These are phyloP conservation scores for Crithidia fasciculata DNA, from an alignment of 208 protist genomes.

Conservation along the genomic window DNA sequence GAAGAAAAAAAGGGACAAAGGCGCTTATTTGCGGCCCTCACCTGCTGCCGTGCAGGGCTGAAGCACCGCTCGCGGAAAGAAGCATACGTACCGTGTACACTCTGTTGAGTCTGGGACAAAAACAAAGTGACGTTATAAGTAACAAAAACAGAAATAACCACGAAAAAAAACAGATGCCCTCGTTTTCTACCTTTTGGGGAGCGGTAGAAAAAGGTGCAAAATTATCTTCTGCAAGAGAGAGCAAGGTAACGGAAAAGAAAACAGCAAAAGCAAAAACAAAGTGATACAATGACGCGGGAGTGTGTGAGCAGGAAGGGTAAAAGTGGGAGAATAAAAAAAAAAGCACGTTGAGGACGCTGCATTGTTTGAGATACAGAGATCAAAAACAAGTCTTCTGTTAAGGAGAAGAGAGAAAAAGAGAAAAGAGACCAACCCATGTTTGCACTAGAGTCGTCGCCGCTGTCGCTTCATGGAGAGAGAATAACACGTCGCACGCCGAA, in stretches of 20 bases:
- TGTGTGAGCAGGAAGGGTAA: background rate
- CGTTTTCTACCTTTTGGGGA: too few species aligned
- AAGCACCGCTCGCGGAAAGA: too few species aligned
- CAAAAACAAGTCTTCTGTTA: too few species aligned
- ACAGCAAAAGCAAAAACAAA: slow-evolving; percentile 1
- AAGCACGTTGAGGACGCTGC: background rate
- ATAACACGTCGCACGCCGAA: background rate
- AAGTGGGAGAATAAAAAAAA: slow-evolving; percentile 12
- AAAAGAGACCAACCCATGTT: background rate
- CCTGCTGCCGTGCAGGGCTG: too few species aligned
- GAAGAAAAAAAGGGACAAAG: slow-evolving; percentile 4
- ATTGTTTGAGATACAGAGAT: too few species aligned
- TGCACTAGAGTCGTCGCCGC: background rate
- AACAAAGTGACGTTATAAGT: too few species aligned
- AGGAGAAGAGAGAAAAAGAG: background rate
- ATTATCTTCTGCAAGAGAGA: background rate
- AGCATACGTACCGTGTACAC: too few species aligned
- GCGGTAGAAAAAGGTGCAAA: too few species aligned
- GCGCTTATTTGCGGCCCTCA: background rate
- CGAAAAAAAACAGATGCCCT: slow-evolving; percentile 16
- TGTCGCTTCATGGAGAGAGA: background rate
- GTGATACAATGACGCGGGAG: slow-evolving; percentile 4
- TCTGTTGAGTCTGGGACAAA: too few species aligned
- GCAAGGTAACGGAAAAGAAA: background rate
- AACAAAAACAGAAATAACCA: too few species aligned